Base-by-base conservation (phyloP, 2,329 filamentous ascomycete species). In the Eutypa lata region DNA sequence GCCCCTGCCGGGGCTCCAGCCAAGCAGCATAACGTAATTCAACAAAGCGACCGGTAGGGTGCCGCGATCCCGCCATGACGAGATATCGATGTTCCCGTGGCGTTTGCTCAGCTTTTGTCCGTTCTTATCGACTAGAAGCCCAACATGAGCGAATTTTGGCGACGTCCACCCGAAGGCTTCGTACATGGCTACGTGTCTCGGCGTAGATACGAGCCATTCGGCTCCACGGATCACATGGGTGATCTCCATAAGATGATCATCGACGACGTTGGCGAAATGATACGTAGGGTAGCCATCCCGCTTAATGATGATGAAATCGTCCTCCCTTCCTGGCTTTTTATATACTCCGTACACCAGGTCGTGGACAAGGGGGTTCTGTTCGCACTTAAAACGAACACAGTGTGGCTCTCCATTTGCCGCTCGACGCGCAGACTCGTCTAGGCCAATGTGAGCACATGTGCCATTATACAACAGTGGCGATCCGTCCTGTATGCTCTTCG, bases 121-220 rank as follows among this genome's bases (percentile, higher is more conserved):
- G n/a, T 83, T 76, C 50, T 76, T 70, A 61, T 90, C 84, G 24
- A 89, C 82, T 1, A 94, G 80, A 2, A 94, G 77, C 7, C 89
- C 88, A 16, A 93, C 85, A 65, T 94, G 90, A n/a, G 85, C 88
- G 69, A 91, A 94, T n/a, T 74, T 71, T 0, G 90, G 90, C 1
- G 85, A 78, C 26, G 79, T 67, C 90, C 90, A 94, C 5, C 83
- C 80, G 65, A 94, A 89, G 2, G 88, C 89, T 47, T 88, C 72
- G 67, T 94, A 94, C n/a, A 94, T 69, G 42, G 81, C 76, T 43
- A 83, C 69, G 62, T 87, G 83, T 56, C 81, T 89, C 1, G 92
- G 91, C 0, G 94, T 97, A 0, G 92, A 96, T 33, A 93, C 84
- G 73, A 99, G 88, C 94, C 94, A 99, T 81, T 99, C 94, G 24